phyloP scores from a whole-genome alignment of 768 basidiomycete genomes.

The Boletus vermiculosoides region DNA sequence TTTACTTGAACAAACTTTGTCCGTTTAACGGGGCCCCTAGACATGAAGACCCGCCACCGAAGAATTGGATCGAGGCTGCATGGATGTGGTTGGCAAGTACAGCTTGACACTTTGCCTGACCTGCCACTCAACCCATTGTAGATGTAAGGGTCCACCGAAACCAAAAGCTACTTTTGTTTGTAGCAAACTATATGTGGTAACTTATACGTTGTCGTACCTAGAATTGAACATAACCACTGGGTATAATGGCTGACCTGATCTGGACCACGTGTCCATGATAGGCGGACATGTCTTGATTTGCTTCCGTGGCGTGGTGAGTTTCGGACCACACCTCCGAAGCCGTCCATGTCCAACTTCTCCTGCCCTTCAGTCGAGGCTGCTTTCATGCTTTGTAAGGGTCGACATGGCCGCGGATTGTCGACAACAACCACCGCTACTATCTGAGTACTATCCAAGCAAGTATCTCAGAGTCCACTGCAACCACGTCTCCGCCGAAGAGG shows the following conservation, averaged over 20 bases:
- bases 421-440: neutral
- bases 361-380: neutral
- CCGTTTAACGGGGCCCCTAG: slow-evolving; percentile 5
- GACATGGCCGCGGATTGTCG: neutral
- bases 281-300: neutral
- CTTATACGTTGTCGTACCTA: neutral
- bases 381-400: neutral
- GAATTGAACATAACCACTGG: neutral
- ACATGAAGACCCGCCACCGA: slow-evolving; percentile 21
- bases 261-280: neutral
- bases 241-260: neutral
- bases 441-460: neutral
- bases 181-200: slow-evolving; percentile 22
- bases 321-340: neutral
- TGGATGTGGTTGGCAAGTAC: slow-evolving; percentile 24
- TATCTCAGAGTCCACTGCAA: neutral
- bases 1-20: neutral
- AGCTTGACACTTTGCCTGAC: neutral
- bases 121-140: neutral
- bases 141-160: slow-evolving; percentile 7
- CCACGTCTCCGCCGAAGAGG: neutral
- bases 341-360: neutral
- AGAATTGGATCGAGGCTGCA: slow-evolving; percentile 14
- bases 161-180: neutral
- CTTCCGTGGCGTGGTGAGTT: neutral